Evolutionary conservation across 2,329 filamentous ascomycete genomes (phyloP).

Genomic region (Diplodia intermedia): DNA sequence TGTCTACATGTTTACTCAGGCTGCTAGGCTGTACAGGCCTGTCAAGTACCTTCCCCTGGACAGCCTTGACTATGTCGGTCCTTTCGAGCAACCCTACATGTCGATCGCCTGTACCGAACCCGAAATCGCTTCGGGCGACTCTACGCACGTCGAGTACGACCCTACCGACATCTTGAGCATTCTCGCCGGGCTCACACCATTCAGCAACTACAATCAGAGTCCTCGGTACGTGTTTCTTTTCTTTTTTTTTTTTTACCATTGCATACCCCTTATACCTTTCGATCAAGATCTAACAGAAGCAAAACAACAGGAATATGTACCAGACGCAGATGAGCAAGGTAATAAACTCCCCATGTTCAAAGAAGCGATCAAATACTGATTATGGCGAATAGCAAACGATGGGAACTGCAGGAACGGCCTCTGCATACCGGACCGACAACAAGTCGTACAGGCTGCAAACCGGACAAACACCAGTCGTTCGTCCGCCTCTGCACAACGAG

Average conservation of each 20-base stretch:
- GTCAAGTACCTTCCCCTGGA: slow-evolving; percentile 90
- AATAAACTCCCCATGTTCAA: too few relatives aligned
- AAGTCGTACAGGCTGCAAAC: slow-evolving; percentile 95
- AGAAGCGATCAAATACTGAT: too few relatives aligned
- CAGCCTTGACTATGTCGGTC: slow-evolving; percentile 85
- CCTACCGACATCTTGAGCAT: slow-evolving; percentile 98
- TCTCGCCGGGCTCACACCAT: slow-evolving; percentile 97
- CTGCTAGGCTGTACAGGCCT: slow-evolving; percentile 86
- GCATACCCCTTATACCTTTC: too few relatives aligned
- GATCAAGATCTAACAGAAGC: too few relatives aligned
- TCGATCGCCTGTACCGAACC: slow-evolving; percentile 90
- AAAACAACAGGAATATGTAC: slow-evolving; percentile 78
- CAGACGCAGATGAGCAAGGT: slow-evolving; percentile 97
- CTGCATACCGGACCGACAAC: slow-evolving; percentile 91
- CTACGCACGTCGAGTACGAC: slow-evolving; percentile 91
- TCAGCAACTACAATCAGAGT: slow-evolving; percentile 98
- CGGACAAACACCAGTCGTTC: slow-evolving; percentile 92
- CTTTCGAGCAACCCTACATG: slow-evolving; percentile 98
- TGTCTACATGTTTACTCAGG: slow-evolving; percentile 87
- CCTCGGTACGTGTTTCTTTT: slow-evolving; percentile 60
- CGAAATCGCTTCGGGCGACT: slow-evolving; percentile 85
- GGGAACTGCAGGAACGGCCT: slow-evolving; percentile 89
- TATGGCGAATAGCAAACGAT: slow-evolving; percentile 72
- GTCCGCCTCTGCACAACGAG: slow-evolving; percentile 89
- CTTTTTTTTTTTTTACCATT: too few relatives aligned